A percentile compares a stretch with the other conserved stretches of the same genome.
These are phyloP conservation scores for Hypericum androsaemum DNA, from an alignment of 345 rosid species.

Conservation along the genomic window DNA sequence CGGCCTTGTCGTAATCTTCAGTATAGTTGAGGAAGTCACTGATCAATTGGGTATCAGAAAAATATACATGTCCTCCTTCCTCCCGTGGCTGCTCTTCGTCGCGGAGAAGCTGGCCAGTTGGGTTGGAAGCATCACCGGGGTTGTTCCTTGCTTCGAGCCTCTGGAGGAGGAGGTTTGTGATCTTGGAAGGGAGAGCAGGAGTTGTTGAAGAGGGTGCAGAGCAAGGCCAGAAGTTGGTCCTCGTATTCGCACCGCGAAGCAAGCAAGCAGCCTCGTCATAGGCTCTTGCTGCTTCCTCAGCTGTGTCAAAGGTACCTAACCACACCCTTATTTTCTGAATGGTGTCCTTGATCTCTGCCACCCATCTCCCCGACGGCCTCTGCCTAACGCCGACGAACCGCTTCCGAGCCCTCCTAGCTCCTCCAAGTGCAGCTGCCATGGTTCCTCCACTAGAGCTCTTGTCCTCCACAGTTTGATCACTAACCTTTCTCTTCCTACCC, in stretches of 20 bases:
- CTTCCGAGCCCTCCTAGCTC: slow-evolving; percentile 33
- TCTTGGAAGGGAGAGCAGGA: slow-evolving; percentile 43
- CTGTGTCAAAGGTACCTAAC: slow-evolving; percentile 46
- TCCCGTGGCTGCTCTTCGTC: not conserved
- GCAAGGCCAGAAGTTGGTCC: slow-evolving; percentile 48
- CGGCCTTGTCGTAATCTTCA: slow-evolving; percentile 15
- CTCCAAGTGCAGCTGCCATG: slow-evolving; percentile 29
- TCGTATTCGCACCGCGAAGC: slow-evolving; percentile 40
- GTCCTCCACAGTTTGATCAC: slow-evolving; percentile 19
- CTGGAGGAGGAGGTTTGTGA: slow-evolving; percentile 47
- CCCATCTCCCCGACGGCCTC: slow-evolving; percentile 55
- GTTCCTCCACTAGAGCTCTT: slow-evolving; percentile 16
- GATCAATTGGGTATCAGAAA: slow-evolving; percentile 21
- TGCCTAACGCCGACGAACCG: slow-evolving; percentile 44
- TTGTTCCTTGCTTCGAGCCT: slow-evolving; percentile 39
- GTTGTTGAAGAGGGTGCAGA: slow-evolving; percentile 26
- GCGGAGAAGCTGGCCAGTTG: slow-evolving; percentile 6
- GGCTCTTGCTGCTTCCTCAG: slow-evolving; percentile 53
- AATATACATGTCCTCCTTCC: slow-evolving; percentile 12
- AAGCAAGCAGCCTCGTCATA: slow-evolving; percentile 55
- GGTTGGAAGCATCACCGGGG: slow-evolving; percentile 1
- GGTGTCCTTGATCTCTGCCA: slow-evolving; percentile 52
- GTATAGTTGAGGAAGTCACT: slow-evolving; percentile 35
- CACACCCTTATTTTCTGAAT: slow-evolving; percentile 50
- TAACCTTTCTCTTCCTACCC: slow-evolving; percentile 43